A percentile compares a stretch with the other conserved stretches of the same genome.
These are phyloP conservation scores for Penicillium cosmopolitanum DNA, from an alignment of 495 filamentous ascomycete species.

Conservation along the genomic window DNA sequence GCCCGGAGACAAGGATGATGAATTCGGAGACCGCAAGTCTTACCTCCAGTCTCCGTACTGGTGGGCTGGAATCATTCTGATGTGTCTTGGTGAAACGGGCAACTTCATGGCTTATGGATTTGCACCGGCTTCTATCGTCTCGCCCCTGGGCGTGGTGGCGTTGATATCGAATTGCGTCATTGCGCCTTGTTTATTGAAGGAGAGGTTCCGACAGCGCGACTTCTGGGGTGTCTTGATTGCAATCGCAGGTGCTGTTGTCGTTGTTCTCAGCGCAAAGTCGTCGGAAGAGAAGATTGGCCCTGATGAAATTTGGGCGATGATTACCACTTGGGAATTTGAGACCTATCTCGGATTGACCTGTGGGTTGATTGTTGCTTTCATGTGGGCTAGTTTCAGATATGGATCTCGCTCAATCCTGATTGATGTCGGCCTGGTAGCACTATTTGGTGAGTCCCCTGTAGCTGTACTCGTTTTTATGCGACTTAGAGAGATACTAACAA, in stretches of 20 bases:
- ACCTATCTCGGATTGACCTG: constrained; percentile 81
- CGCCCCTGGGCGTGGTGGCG: constrained; percentile 91
- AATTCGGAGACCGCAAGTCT: constrained; percentile 48
- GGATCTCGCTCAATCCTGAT: constrained; percentile 86
- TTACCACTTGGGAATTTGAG: constrained; percentile 88
- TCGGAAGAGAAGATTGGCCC: constrained; percentile 91
- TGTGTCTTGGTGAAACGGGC: constrained; percentile 89
- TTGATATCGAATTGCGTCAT: constrained; percentile 96
- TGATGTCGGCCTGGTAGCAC: constrained; percentile 86
- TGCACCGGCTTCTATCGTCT: constrained; percentile 98
- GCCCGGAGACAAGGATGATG: constrained; percentile 35
- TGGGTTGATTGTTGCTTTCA: constrained; percentile 70
- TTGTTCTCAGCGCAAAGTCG: constrained; percentile 88
- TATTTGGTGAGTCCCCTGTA: constrained; percentile 71
- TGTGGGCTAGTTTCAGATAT: constrained; percentile 81
- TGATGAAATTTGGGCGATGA: constrained; percentile 85
- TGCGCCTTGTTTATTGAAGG: constrained; percentile 89
- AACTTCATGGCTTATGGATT: constrained; percentile 99
- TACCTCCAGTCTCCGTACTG: constrained; percentile 93
- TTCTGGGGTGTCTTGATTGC: constrained; percentile 85
- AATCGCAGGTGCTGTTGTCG: constrained; percentile 84
- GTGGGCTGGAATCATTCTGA: constrained; percentile 91
- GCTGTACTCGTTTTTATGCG: not conserved
- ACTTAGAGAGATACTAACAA: constrained; percentile 29
- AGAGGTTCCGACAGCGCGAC: constrained; percentile 83